Base-by-base conservation (phyloP, 2,329 filamentous ascomycete species). In the Aspergillus niger region DNA sequence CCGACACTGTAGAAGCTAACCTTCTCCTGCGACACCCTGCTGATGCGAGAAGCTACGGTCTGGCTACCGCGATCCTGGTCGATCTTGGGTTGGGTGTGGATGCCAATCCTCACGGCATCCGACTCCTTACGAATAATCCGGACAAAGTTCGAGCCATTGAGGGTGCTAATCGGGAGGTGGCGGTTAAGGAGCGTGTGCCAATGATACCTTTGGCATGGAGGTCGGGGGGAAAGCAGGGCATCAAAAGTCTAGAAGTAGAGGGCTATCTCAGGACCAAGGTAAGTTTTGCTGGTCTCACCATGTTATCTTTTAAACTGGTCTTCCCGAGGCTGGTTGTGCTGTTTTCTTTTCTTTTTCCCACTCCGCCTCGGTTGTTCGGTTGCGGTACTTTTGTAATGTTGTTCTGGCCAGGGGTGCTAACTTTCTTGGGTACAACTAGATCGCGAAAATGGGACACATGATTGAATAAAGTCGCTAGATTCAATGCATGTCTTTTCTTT, bases 1-100 rank as follows among this genome's bases (percentile, higher is more conserved):
- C 91, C n/a, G 95, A 99, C 77, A 99, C 95, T 0, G 96, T 98
- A 38, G 92, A 99, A 78, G 95, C 95, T 2, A 99, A 99, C 70
- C 79, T 99, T 49, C 76, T 98, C 24, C 81, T 99, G 44, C 83
- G 95, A 48, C 95, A 99, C 76, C 95, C 95, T 0, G 95, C 95
- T 1, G 95, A 99, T 76, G 95, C 95, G 22, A 83, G 95, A 57
- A 97, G 91, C 69, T 99, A 99, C 72, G 95, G 95, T 1, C 80
- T 99, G n/a, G 95, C 95, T 2, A 99, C 95, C 1, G 93, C 94
- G 0, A 98, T 99, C 84, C 81, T 99, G 57, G 82, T 88, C 62
- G 95, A 99, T 78, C 80, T 99, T 30, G 93, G 91, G 0, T 84
- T 88, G 8, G 85, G 83, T 2, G 84, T 81, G 1, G 83, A 96